Base-by-base conservation (phyloP, 805 yeast species). In the Komagataella ulmi region DNA sequence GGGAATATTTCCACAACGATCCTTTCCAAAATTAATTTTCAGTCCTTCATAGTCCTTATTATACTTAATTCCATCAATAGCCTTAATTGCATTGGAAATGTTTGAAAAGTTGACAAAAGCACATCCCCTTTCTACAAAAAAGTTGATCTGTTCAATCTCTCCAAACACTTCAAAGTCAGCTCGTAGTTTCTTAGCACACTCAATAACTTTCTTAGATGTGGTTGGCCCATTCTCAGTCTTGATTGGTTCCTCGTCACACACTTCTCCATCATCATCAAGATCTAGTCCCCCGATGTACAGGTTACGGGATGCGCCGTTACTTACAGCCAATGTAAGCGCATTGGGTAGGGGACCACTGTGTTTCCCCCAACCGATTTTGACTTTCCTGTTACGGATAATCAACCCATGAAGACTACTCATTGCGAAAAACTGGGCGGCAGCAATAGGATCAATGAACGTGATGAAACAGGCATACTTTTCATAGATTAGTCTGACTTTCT, bases 281-380 rank as follows among this genome's bases (percentile, higher is more conserved):
- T 67, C 71, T 17, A 66, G 56, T 3, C 69, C 69, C 23, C 97
- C 98, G 58, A 91, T 76, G 66, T 93, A 91, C 48, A 91, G 87
- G 62, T 93, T 91, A 67, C 99, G 79, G 18, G 93, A 81, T 0
- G 97, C 98, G 45, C 98, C 98, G 56, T 87, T 85, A 19, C 93
- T 82, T 23, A 90, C 96, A 0, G 97, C 97, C 53, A 86, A 70
- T 6, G 90, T 85, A 53, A 91, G 75, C 2, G 95, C 89, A 58
- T 87, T 85, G 8, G 95, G 83, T 56, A 91, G 73, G 1, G 96
- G 89, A 8, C 98, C 98, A 5, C 95, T 83, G 63, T 91, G 97
- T 67, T 88, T 90, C 48, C 98, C 99, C 98, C 99, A 91, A 18
- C 97, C 97, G 52, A 91, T 89, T 65, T 87, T 88, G 57, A 91